These are phyloP conservation scores for Verticillium isaacii DNA, from an alignment of 2,329 filamentous ascomycete genomes.

Conservation along the genomic window DNA sequence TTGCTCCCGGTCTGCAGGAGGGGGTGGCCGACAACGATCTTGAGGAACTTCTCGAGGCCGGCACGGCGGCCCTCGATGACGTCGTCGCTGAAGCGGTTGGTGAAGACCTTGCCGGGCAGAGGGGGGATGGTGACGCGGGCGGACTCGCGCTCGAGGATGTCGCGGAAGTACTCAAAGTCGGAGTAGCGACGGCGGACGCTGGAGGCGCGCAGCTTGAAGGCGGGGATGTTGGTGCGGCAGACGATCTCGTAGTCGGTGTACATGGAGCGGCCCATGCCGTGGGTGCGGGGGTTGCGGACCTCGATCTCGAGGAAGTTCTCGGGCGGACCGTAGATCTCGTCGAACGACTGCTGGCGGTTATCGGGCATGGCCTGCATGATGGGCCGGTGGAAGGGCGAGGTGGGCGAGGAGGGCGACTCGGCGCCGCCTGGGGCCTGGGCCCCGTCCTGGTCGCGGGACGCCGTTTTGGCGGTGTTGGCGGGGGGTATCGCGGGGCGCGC, in stretches of 20 bases:
- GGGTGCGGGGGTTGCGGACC: conserved; percentile 88
- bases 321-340: conserved; percentile 97
- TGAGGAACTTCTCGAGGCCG: conserved; percentile 89
- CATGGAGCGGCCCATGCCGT: conserved; percentile 91
- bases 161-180: conserved; percentile 98
- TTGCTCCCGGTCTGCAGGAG: conserved; percentile 96
- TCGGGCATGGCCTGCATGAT: conserved; percentile 65
- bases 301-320: conserved; percentile 99
- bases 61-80: conserved; percentile 93
- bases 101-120: conserved; percentile 94
- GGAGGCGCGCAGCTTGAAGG: conserved; percentile 90
- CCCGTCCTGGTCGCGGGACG: conserved; percentile 30
- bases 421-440: conserved; percentile 25
- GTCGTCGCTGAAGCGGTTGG: conserved; percentile 95
- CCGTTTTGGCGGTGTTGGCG: conserved; percentile 34
- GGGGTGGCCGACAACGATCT: conserved; percentile 96
- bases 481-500: background rate
- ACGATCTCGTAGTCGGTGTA: conserved; percentile 99
- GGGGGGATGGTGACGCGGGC: conserved; percentile 94
- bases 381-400: conserved; percentile 26
- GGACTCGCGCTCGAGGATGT: conserved; percentile 93
- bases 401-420: conserved; percentile 15
- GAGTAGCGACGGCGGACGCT: conserved; percentile 90
- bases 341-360: conserved; percentile 87
- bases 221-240: conserved; percentile 96